These are phyloP conservation scores for Acacia acuminata DNA, from an alignment of 306 rosid genomes.

Conservation along the genomic window DNA sequence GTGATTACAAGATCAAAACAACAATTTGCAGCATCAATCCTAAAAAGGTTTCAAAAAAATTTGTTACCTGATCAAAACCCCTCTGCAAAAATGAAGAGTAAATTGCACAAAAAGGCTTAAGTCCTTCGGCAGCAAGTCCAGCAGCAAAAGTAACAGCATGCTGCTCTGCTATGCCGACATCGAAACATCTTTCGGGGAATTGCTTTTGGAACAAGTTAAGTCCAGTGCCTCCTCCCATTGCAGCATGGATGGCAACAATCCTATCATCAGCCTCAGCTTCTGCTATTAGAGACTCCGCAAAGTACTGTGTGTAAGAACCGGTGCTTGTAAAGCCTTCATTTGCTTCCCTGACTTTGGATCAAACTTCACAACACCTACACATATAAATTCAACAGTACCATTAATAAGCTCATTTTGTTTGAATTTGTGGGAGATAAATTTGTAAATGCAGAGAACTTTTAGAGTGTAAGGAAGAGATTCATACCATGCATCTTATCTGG, in stretches of 20 bases:
- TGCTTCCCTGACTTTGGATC: conserved; percentile 53
- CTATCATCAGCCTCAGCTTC: conserved; percentile 50
- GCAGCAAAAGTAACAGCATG: conserved; percentile 62
- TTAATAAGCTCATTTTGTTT: background rate
- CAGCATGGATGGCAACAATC: conserved; percentile 56
- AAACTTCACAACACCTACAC: conserved; percentile 50
- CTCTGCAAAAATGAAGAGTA: conserved; percentile 62
- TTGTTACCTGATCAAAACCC: conserved; percentile 42
- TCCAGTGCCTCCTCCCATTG: conserved; percentile 66
- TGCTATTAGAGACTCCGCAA: conserved; percentile 46
- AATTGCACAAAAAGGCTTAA: conserved; percentile 56
- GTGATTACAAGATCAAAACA: background rate
- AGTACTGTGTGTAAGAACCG: conserved; percentile 47
- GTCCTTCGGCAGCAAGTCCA: conserved; percentile 55
- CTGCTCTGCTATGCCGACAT: conserved; percentile 60
- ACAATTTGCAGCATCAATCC: background rate
- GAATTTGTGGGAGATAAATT: background rate
- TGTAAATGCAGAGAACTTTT: too few relatives aligned
- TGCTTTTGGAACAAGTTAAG: conserved; percentile 49
- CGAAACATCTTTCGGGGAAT: conserved; percentile 49
- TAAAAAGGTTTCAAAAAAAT: background rate
- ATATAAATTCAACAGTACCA: background rate
- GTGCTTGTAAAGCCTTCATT: conserved; percentile 37
- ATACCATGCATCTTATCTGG: conserved; percentile 61
- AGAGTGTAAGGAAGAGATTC: background rate